Evolutionary conservation across 768 basidiomycete genomes (phyloP).

Genomic region (Boletus subparvulus): DNA sequence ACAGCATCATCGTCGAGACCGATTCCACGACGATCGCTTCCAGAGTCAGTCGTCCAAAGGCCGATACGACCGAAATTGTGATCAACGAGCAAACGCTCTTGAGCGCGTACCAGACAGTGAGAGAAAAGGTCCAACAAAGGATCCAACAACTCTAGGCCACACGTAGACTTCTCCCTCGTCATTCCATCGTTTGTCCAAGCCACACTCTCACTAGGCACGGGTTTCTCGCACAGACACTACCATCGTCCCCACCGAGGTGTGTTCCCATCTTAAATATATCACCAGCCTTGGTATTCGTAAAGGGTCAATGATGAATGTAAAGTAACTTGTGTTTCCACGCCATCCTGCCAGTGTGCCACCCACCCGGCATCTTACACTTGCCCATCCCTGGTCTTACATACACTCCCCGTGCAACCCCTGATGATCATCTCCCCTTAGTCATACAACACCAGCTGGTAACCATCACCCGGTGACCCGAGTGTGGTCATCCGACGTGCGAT

Average conservation of each 20-base stretch:
- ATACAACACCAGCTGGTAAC: slow-evolving; percentile 14
- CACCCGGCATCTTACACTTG: slow-evolving; percentile 6
- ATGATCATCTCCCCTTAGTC: not conserved
- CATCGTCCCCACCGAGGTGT: no score
- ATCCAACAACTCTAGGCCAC: slow-evolving; percentile 66
- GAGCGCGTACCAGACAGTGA: slow-evolving; percentile 89
- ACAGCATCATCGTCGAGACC: slow-evolving; percentile 94
- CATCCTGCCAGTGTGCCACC: not conserved
- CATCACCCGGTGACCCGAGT: not conserved
- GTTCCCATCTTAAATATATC: not conserved
- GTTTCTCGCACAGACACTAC: no score
- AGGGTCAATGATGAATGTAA: slow-evolving; percentile 6
- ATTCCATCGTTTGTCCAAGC: not conserved
- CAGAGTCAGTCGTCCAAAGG: slow-evolving; percentile 85
- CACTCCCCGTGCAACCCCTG: not conserved
- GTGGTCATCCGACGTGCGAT: not conserved
- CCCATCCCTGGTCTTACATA: not conserved
- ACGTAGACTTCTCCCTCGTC: slow-evolving; percentile 28
- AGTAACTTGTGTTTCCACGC: not conserved
- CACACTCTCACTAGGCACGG: no score
- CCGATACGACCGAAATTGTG: slow-evolving; percentile 93
- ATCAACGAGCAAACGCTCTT: slow-evolving; percentile 98
- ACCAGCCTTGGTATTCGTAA: not conserved
- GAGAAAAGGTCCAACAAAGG: slow-evolving; percentile 80
- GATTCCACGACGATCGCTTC: slow-evolving; percentile 95